Conservation (phyloP, 441 rosid species). For the Erodium moschatum region DNA sequence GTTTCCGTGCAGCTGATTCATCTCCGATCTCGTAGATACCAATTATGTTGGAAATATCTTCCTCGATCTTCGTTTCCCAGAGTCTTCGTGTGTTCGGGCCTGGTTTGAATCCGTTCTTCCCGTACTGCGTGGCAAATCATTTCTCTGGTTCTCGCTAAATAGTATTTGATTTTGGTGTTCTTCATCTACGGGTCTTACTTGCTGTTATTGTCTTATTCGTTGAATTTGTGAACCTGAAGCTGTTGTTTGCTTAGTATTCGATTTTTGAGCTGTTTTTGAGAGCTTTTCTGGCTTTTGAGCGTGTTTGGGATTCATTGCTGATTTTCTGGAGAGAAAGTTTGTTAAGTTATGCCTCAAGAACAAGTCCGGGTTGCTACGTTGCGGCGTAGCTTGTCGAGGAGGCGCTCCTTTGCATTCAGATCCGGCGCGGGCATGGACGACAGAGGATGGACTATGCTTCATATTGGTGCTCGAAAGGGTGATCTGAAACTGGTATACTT, state of each 20-base stretch:
- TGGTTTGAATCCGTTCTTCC: slow-evolving; percentile 76
- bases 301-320: neutral
- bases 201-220: neutral
- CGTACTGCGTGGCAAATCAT: slow-evolving; percentile 79
- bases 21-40: slow-evolving; percentile 4
- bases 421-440: slow-evolving; percentile 52
- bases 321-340: slow-evolving; percentile 9
- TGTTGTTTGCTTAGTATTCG: neutral
- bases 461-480: slow-evolving; percentile 68
- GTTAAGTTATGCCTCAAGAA: slow-evolving; percentile 37
- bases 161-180: slow-evolving; percentile 25
- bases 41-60: slow-evolving; percentile 43
- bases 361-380: slow-evolving; percentile 24
- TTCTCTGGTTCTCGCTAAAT: slow-evolving; percentile 42
- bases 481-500: slow-evolving; percentile 49
- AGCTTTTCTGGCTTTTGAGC: neutral
- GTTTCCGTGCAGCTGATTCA: neutral
- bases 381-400: slow-evolving; percentile 46
- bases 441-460: slow-evolving; percentile 82
- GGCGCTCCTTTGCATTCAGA: slow-evolving; percentile 34
- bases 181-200: neutral
- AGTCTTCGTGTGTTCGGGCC: slow-evolving; percentile 74
- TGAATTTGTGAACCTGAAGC: neutral
- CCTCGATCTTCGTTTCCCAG: slow-evolving; percentile 31
- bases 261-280: neutral